A percentile compares a stretch with the other conserved stretches of the same genome.
Evolutionary conservation across 2,329 filamentous ascomycete genomes (phyloP).

Genomic region (Endocalyx cinctus): DNA sequence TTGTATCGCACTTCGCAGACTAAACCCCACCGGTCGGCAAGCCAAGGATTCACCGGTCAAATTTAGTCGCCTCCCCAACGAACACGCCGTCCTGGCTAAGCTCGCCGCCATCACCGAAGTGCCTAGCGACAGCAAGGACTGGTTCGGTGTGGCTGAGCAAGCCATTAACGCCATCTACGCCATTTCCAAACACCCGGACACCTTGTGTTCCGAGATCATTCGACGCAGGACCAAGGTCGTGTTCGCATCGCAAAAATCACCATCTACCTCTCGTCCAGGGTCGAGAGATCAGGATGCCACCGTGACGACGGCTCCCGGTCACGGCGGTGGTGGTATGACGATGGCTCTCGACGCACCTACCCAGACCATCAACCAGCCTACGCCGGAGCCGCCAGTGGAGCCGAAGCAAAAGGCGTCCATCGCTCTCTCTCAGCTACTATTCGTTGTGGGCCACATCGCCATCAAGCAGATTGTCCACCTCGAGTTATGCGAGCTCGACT

Average conservation of each 20-base stretch:
- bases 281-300: constrained; percentile 39
- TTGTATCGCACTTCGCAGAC: constrained; percentile 85
- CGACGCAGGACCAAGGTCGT: constrained; percentile 81
- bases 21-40: constrained; percentile 79
- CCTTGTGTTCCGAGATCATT: constrained; percentile 85
- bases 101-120: constrained; percentile 84
- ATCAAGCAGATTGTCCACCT: constrained; percentile 99
- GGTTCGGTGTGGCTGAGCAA: constrained; percentile 94
- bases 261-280: constrained; percentile 39
- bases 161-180: constrained; percentile 94
- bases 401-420: constrained; percentile 65
- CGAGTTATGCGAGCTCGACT: constrained; percentile 94
- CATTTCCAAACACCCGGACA: constrained; percentile 89
- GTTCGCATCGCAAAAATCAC: constrained; percentile 49
- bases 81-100: constrained; percentile 79
- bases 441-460: constrained; percentile 92
- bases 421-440: constrained; percentile 82
- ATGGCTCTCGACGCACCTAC: constrained; percentile 26
- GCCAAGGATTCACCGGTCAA: constrained; percentile 66
- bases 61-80: constrained; percentile 79
- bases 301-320: constrained; percentile 25
- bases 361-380: constrained; percentile 22
- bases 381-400: constrained; percentile 31
- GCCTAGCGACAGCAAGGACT: constrained; percentile 85
- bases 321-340: constrained; percentile 18